Percentiles rank a stretch among this genome's conserved stretches.
Conservation (phyloP, 1,139 yeast species). For the Suhomyces bribrorum region DNA sequence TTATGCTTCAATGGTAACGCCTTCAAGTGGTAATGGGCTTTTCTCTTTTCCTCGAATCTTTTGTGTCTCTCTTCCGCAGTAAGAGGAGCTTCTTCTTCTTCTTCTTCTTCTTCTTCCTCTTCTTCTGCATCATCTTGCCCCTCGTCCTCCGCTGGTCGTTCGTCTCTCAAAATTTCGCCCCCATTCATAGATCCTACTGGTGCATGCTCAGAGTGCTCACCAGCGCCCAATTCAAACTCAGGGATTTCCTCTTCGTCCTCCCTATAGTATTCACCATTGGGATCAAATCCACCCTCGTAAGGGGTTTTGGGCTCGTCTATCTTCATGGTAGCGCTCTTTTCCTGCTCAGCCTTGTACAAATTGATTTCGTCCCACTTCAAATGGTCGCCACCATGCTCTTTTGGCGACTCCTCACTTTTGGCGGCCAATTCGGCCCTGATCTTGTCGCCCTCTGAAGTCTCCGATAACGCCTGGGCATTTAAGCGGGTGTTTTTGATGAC, state of each 20-base stretch:
- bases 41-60: conserved; percentile 73
- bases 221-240: conserved; percentile 42
- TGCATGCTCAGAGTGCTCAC: conserved; percentile 32
- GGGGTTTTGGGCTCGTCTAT: conserved; percentile 98
- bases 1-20: conserved; percentile 52
- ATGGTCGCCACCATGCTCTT: conserved; percentile 26
- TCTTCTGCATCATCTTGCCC: conserved; percentile 35
- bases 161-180: conserved; percentile 34
- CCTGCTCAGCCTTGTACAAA: conserved; percentile 65
- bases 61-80: conserved; percentile 65
- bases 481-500: conserved; percentile 46
- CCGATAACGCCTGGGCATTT: conserved; percentile 39
- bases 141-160: conserved; percentile 23
- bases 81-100: conserved; percentile 5
- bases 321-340: conserved; percentile 72
- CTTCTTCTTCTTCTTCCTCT: conserved; percentile 36
- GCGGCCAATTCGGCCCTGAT: conserved; percentile 43
- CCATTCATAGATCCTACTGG: conserved; percentile 38
- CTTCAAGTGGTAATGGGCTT: conserved; percentile 73
- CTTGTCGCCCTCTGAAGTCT: conserved; percentile 37
- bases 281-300: conserved; percentile 89
- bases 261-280: conserved; percentile 78
- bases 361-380: conserved; percentile 77
- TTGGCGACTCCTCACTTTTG: conserved; percentile 14
- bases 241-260: conserved; percentile 62